Percentiles rank a stretch among this genome's conserved stretches.
Evolutionary conservation across 2,329 filamentous ascomycete genomes (phyloP).

Genomic region (Geosmithia putterillii): DNA sequence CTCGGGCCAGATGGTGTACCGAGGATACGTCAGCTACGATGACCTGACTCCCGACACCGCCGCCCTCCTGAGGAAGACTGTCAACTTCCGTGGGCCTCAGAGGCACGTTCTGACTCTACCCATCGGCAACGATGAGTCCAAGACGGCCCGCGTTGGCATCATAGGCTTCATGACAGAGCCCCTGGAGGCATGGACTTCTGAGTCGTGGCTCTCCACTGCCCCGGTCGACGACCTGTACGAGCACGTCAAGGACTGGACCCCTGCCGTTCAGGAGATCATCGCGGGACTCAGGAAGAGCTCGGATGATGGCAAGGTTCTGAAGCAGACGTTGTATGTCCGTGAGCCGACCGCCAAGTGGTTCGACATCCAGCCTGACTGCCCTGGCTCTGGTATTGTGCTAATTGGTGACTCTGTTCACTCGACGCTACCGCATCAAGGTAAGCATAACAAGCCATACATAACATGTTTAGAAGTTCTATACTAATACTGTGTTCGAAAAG

Average conservation of each 20-base stretch:
- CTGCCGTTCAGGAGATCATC: constrained; percentile 17
- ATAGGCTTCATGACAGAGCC: constrained; percentile 24
- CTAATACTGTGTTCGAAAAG: too few relatives aligned
- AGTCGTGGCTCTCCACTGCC: constrained; percentile 17
- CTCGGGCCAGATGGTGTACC: constrained; percentile 21
- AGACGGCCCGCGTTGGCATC: constrained; percentile 16
- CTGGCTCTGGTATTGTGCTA: constrained; percentile 13
- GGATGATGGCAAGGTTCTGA: constrained; percentile 16
- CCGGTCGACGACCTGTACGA: constrained; percentile 16
- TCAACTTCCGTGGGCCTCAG: constrained; percentile 16
- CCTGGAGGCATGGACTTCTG: constrained; percentile 18
- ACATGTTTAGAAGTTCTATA: too few relatives aligned
- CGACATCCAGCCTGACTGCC: constrained; percentile 7
- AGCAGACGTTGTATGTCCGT: constrained; percentile 19
- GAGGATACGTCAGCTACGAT: constrained; percentile 19
- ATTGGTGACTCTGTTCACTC: constrained; percentile 19
- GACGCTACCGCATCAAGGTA: constrained; percentile 18
- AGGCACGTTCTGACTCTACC: constrained; percentile 20
- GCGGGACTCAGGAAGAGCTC: constrained; percentile 14
- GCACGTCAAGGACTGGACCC: constrained; percentile 18
- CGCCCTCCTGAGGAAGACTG: constrained; percentile 15
- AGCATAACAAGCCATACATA: too few relatives aligned
- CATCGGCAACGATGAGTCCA: constrained; percentile 19
- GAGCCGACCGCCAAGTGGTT: constrained; percentile 17
- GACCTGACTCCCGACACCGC: constrained; percentile 16